Base-by-base conservation (phyloP, 495 filamentous ascomycete species). In the Hypoxylon trugodes region DNA sequence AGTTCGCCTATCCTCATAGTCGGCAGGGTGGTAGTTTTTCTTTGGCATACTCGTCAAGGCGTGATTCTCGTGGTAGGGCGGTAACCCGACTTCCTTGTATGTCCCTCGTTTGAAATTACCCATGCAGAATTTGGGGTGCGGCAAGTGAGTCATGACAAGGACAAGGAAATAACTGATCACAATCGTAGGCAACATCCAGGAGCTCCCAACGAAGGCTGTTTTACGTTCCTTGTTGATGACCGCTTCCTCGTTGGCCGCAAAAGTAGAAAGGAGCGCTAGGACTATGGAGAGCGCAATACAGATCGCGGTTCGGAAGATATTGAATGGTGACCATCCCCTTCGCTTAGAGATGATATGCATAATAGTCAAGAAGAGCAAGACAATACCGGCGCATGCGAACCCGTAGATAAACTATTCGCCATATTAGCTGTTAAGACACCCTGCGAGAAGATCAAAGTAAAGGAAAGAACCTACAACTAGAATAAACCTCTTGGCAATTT, bases 301-400 rank as follows among this genome's bases (percentile, higher is more conserved):
- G 43, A 78, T 30, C 48, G 57, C 59, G 12, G 74, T 73, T 4
- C 77, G 74, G 40, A 72, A 48, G 43, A 70, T 76, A 54, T 73
- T 70, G 65, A 72, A 74, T 2, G 67, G 61, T 2, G 65, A 64
- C 73, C 73, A 76, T 40, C 66, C 61, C 24, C 35, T 40, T 15
- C 66, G 60, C 21, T 71, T 68, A 0, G 69, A 72, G 37, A 81
- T 56, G 50, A 78, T 52, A 43, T 71, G 70, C 33, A 82, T 74
- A 10, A 75, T 38, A 30, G 71, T 75, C 30, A 78, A 69, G 4
- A 81, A 38, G 15, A 81, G 71, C 3, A 84, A 59, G 2, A 76
- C 73, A 21, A 75, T 24, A 8, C 81, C 81, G 18, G 77, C 77
- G n/a, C 76, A 65, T 19, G 79, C 56, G 55, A 78, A 82, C 21